Base-by-base conservation (phyloP, 2,329 filamentous ascomycete species). In the Penicillium sp. region DNA sequence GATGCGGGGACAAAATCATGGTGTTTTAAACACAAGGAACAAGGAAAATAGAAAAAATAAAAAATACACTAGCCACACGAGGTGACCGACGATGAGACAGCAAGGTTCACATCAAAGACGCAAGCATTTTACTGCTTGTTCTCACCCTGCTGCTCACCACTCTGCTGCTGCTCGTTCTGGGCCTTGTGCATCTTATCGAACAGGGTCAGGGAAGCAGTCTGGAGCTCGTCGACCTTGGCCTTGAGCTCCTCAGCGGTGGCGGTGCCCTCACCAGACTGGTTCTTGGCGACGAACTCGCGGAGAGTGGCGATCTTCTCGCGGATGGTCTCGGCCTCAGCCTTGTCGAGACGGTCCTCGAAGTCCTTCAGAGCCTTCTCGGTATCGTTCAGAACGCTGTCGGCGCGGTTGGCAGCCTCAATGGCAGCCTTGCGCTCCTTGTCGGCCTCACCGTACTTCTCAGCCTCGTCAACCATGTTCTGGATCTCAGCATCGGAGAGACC, bases 171-270 rank as follows among this genome's bases (percentile, higher is more conserved):
- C 83, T 93, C 90, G 70, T 82, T 79, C 72, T 92, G 89, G 70
- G 94, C 92, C 86, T 96, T 96, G 91, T 99, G 94, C 92, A 99
- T 97, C 90, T 98, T 97, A 85, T 98, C 95, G 80, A 99, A 98
- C 75, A 98, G 89, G 83, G 91, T 96, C 82, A 99, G 85, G 81
- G 90, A 94, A 70, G 94, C 92, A 79, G 90, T 91, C 84, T 98
- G 95, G 76, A 99, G 91, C 82, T 97, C 94, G 70, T 98, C 95
- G 73, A 92, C 96, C 92, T 97, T 97, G 84, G 92, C 88, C 91
- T 98, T 98, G 81, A 99, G 89, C 82, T 98, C 91, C 68, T 91
- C 91, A 55, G 93, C 91, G 63, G 92, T 96, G 74, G 91, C 87
- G 65, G 84, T 87, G 74, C 89, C 88, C 84, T 99, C 95, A 67